Percentiles rank a stretch among this genome's conserved stretches.
phyloP scores from a whole-genome alignment of 108 stramenopile species.

The Conticribra guillardii region DNA sequence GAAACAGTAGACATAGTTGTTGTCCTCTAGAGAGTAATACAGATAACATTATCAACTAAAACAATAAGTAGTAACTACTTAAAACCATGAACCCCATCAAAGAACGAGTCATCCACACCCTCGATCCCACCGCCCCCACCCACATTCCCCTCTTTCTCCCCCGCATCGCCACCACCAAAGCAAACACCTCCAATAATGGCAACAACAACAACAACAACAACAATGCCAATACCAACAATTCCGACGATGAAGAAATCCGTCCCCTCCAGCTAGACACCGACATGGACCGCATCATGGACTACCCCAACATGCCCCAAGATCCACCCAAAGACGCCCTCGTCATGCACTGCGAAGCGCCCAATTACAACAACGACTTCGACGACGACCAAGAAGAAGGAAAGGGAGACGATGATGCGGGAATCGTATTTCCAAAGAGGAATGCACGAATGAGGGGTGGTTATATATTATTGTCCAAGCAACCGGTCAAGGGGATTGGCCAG shows the following conservation, averaged over 20 bases:
- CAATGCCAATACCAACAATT: neutral
- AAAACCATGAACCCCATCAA: constrained; percentile 34
- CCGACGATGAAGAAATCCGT: constrained; percentile 18
- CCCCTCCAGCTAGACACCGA: constrained; percentile 44
- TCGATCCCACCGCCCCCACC: constrained; percentile 35
- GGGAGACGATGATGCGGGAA: constrained; percentile 44
- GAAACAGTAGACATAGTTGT: too few species aligned
- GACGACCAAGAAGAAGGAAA: constrained; percentile 39
- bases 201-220: neutral
- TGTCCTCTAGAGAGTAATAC: too few species aligned
- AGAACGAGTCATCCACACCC: constrained; percentile 35
- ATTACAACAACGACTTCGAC: too few species aligned
- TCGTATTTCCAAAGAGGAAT: constrained; percentile 67
- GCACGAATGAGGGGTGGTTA: constrained; percentile 71
- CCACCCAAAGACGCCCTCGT: constrained; percentile 55
- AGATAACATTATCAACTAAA: too few species aligned
- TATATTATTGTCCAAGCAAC: constrained; percentile 68
- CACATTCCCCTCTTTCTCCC: constrained; percentile 49
- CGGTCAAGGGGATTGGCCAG: constrained; percentile 8
- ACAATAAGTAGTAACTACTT: too few species aligned
- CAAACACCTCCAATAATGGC: neutral
- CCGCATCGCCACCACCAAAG: constrained; percentile 7
- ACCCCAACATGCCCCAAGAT: constrained; percentile 61
- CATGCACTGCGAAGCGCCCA: constrained; percentile 60
- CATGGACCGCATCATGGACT: constrained; percentile 80